Evolutionary conservation across 2,329 filamentous ascomycete genomes (phyloP), one percentile per base, ranked within the genome.

Genomic region (Colletotrichum liriopes): DNA sequence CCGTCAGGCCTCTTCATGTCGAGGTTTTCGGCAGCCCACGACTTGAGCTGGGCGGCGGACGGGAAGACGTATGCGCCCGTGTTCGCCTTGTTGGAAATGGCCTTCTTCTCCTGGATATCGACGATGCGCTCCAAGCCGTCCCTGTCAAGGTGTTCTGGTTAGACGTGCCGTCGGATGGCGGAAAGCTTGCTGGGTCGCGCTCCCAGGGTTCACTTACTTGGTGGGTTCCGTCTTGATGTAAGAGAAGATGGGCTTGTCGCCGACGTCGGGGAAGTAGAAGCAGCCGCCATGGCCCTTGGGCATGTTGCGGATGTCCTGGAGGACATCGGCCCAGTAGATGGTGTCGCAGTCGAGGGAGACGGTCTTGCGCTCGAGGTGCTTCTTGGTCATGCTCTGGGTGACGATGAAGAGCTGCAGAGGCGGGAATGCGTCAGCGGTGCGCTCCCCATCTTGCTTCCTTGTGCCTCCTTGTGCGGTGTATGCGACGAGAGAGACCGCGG

Each of bases 271-370:
- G 62, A 80, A 78, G 70, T 77, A 77, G 71, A 78, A 74, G 69
- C 75, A 77, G 29, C 74, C 77, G 54, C 77, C 77, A 59, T 78
- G 74, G 54, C 72, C 72, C 26, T 71, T 32, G 18, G 77, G 77
- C 76, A 79, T 77, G 62, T 75, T 69, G 35, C 78, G 76, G 39
- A 77, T 74, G 16, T 77, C 63, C 49, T 75, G 70, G 4, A 80
- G 77, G 39, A 80, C 74, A 47, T 80, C 78, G 49, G 74, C 76
- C 78, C 77, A 80, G 75, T 79, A 79, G 68, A 80, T 79, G 49
- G 78, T 80, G n/a, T 80, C 78, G 73, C 78, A 80, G 68, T 80
- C 78, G 52, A 80, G 77, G 12, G 78, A 79, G 23, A 80, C 75
- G 5, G 77, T 79, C 66, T 74, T 75, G 58, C 77, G 74, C 37